Evolutionary conservation across 805 yeast genomes (phyloP), one percentile per base, ranked within the genome.

Genomic region (Komagataella pastoris): DNA sequence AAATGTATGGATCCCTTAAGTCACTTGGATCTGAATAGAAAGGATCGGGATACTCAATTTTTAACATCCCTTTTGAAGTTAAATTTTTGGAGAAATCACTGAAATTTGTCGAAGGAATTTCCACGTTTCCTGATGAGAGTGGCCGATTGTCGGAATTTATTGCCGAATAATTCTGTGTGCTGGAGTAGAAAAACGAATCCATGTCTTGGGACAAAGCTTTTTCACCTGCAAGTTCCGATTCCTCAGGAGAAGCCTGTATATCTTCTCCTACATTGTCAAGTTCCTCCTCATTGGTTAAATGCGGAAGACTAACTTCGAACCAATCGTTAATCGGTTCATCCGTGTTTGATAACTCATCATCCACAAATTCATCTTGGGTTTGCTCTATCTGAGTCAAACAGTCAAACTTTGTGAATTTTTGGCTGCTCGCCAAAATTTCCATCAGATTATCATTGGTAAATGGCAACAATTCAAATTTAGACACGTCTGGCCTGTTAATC

Each of bases 41-140:
- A 0, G 97, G 95, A 55, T 78, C 84, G 1, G 58, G 53, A 59
- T 84, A 83, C 12, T 79, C 73, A 12, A 78, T 64, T 55, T 75
- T 71, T 2, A 85, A 73, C 12, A 74, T 57, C 0, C 81, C 82
- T 23, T 61, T 56, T 0, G 46, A 18, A 36, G 75, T 79, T 30
- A 85, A 67, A 12, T 59, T 52, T 2, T 56, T 43, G 7, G 47
- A n/a, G 30, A 52, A 54, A 3, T 24, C 44, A 8, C 30, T 12
- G 5, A 17, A 17, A 21, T 47, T 19, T 12, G 30, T 24, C 12
- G 45, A 30, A 23, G 45, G 44, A 10, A 14, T 14, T 10, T 8
- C 30, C 5, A 30, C 7, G 14, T 5, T 30, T 2, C 14, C 40
- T 30, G 8, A 8, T 14, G 14, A 30, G 14, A 10, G 14, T 30